Evolutionary conservation across 78 protist genomes (phyloP).

Genomic region (Pigoraptor vietnamica): DNA sequence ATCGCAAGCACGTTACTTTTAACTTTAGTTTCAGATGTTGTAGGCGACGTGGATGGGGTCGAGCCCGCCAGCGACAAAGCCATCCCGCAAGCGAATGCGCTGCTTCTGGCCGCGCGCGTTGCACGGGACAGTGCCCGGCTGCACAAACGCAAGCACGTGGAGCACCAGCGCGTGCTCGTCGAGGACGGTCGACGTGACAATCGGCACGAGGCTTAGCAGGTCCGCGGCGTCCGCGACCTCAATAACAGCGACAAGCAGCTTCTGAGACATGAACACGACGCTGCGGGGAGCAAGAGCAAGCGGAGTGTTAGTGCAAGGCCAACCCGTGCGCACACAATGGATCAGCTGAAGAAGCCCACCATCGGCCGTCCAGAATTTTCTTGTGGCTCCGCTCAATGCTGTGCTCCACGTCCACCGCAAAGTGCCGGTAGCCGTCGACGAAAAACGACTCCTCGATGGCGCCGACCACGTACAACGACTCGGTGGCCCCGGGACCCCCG

Average conservation of each 20-base stretch:
- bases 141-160: neutral
- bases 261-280: neutral
- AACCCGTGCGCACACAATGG: neutral
- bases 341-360: neutral
- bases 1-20: no score
- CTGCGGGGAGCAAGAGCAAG: neutral
- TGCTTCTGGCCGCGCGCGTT: constrained; percentile 7
- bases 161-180: neutral
- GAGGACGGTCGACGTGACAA: neutral
- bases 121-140: neutral
- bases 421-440: neutral
- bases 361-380: neutral
- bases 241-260: neutral
- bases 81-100: neutral
- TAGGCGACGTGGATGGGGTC: neutral
- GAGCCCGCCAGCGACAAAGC: neutral
- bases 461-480: neutral
- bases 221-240: neutral
- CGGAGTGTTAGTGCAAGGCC: neutral
- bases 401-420: neutral
- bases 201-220: neutral
- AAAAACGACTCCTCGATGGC: neutral
- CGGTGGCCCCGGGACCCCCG: neutral
- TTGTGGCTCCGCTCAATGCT: neutral
- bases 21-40: neutral